A percentile compares a stretch with the other conserved stretches of the same genome.
Evolutionary conservation across 1,284 basidiomycete species (phyloP).

Genomic region (Austroboletus sp.): DNA sequence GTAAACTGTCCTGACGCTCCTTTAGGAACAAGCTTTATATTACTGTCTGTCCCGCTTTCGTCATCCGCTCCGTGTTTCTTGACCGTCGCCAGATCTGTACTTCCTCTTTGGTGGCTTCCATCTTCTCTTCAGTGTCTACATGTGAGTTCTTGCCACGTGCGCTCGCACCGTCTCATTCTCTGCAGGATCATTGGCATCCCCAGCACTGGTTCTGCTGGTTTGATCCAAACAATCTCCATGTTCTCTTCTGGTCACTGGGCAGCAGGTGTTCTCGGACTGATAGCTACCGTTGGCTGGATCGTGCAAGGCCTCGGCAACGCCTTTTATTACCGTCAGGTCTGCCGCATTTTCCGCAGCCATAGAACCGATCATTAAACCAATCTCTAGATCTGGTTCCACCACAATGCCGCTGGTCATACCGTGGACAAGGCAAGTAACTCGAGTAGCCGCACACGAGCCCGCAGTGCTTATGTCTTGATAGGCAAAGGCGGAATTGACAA

Average conservation of each 20-base stretch:
- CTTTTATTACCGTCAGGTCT: slow-evolving; percentile 76
- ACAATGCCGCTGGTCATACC: slow-evolving; percentile 75
- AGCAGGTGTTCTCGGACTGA: slow-evolving; percentile 69
- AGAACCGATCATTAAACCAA: slow-evolving; percentile 9
- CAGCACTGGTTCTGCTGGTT: slow-evolving; percentile 89
- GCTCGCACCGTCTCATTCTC: slow-evolving; percentile 22
- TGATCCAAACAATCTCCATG: slow-evolving; percentile 85
- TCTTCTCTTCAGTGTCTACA: slow-evolving; percentile 82
- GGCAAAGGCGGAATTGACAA: slow-evolving; percentile 81
- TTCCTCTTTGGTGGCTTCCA: slow-evolving; percentile 95
- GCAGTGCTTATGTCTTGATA: slow-evolving; percentile 32
- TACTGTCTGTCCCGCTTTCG: slow-evolving; percentile 52
- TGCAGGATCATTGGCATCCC: slow-evolving; percentile 82
- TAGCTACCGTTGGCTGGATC: slow-evolving; percentile 84
- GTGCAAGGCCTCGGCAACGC: slow-evolving; percentile 77
- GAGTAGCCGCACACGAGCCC: background rate
- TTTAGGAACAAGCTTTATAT: slow-evolving; percentile 76
- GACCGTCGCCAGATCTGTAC: slow-evolving; percentile 66
- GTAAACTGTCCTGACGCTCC: slow-evolving; percentile 9
- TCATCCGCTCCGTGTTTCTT: background rate
- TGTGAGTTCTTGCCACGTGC: slow-evolving; percentile 44
- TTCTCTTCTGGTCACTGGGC: slow-evolving; percentile 58
- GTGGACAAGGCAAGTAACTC: slow-evolving; percentile 61
- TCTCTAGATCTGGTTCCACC: slow-evolving; percentile 74
- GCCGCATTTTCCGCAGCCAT: slow-evolving; percentile 20